Conservation (phyloP, 2,329 filamentous ascomycete species). For the Alternaria gansuensis region DNA sequence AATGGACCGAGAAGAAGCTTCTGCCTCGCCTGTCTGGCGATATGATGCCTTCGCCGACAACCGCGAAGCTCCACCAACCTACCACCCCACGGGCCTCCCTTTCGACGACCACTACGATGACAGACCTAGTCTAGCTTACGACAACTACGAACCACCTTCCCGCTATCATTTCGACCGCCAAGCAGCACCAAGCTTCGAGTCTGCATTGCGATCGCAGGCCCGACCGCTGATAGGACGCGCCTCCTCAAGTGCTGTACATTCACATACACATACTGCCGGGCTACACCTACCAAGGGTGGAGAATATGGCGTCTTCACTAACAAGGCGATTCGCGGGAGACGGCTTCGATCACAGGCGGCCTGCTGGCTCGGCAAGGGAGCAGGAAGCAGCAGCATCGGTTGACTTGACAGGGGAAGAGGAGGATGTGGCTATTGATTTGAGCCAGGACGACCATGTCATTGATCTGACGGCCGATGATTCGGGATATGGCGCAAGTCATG, state of each 20-base stretch:
- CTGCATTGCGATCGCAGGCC: conserved; percentile 12
- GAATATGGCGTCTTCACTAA: conserved; percentile 44
- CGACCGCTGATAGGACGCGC: conserved; percentile 9
- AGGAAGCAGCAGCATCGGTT: conserved; percentile 40
- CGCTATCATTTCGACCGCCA: conserved; percentile 10
- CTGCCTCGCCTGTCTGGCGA: conserved; percentile 41
- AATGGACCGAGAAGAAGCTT: conserved; percentile 44
- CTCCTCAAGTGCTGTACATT: conserved; percentile 11
- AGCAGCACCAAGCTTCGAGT: conserved; percentile 9
- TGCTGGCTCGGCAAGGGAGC: conserved; percentile 46
- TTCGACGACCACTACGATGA: conserved; percentile 9
- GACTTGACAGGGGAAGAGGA: conserved; percentile 50
- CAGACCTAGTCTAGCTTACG: not conserved
- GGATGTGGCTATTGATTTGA: conserved; percentile 26
- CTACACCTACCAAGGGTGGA: conserved; percentile 33
- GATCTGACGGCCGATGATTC: conserved; percentile 48
- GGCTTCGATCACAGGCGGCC: conserved; percentile 65
- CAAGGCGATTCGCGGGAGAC: conserved; percentile 59
- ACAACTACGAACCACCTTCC: not conserved
- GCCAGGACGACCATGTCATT: conserved; percentile 30
- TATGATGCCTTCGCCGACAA: conserved; percentile 11
- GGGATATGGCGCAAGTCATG: conserved; percentile 28
- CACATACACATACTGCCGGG: conserved; percentile 9
- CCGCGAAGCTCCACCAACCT: conserved; percentile 9
- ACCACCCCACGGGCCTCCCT: conserved; percentile 9